Conservation (phyloP, 73 alveolate species). For the Urostyla sp. region DNA sequence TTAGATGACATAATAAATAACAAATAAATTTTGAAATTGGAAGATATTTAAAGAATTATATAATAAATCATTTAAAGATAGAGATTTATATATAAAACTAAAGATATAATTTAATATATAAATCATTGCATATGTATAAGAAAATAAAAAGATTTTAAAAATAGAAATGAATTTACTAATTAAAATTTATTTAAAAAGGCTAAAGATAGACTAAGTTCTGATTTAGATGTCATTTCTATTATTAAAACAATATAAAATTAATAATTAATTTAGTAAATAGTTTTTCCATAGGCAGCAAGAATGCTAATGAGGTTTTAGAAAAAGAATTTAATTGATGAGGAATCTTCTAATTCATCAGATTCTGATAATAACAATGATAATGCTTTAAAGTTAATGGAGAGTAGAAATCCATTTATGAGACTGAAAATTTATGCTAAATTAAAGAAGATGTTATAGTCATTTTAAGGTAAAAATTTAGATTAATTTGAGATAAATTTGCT, state of each 20-base stretch:
- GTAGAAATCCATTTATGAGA: neutral
- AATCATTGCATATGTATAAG: conserved; percentile 23
- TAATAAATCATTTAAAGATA: neutral
- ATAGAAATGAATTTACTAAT: neutral
- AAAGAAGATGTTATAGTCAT: neutral
- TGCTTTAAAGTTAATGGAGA: neutral
- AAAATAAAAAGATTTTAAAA: neutral
- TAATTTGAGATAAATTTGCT: neutral
- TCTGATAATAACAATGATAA: neutral
- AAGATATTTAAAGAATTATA: neutral
- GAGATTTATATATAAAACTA: neutral
- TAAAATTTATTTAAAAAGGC: conserved; percentile 5
- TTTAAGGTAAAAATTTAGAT: neutral
- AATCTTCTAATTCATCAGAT: neutral
- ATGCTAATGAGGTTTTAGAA: conserved; percentile 39
- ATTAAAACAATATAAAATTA: conserved; percentile 20
- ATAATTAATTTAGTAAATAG: neutral
- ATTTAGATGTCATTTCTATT: conserved; percentile 15
- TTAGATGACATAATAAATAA: neutral
- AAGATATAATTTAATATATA: neutral
- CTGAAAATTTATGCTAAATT: neutral
- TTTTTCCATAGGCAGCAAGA: conserved; percentile 7
- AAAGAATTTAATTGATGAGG: conserved; percentile 2
- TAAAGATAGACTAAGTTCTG: neutral
- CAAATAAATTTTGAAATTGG: neutral